Conservation (phyloP, 108 stramenopile genomes). For the Epipyxis sp. region DNA sequence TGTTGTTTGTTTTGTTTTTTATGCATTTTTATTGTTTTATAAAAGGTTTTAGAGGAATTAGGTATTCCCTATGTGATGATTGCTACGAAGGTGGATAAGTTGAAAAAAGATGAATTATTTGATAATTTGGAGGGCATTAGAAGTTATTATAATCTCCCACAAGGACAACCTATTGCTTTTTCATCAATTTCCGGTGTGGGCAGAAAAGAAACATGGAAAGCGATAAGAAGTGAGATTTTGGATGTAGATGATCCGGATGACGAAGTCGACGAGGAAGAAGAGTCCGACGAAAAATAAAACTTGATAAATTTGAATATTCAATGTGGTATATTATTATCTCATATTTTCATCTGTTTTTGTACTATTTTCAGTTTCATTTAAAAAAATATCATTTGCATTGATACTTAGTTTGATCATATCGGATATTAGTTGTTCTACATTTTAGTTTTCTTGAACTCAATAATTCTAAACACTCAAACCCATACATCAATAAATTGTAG, state of each 20-base stretch:
- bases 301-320: no score
- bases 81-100: slow-evolving; percentile 83
- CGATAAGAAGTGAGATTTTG: slow-evolving; percentile 8
- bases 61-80: slow-evolving; percentile 75
- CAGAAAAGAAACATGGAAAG: slow-evolving; percentile 42
- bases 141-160: slow-evolving; percentile 38
- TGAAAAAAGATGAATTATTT: slow-evolving; percentile 44
- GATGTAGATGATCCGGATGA: slow-evolving; percentile 21
- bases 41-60: slow-evolving; percentile 65
- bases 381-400: no score
- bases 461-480: no score
- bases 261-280: slow-evolving; percentile 7
- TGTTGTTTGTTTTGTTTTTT: no score
- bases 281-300: slow-evolving; percentile 19
- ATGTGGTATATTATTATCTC: no score
- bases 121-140: slow-evolving; percentile 28
- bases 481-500: no score
- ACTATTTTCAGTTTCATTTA: no score
- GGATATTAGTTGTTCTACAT: no score
- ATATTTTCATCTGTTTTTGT: no score
- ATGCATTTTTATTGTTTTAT: background rate
- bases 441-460: no score
- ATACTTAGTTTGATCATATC: no score
- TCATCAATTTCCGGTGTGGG: slow-evolving; percentile 46
- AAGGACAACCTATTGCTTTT: slow-evolving; percentile 41